Evolutionary conservation across 2,329 filamentous ascomycete species (phyloP).

Genomic region (Aureobasidium sp.): DNA sequence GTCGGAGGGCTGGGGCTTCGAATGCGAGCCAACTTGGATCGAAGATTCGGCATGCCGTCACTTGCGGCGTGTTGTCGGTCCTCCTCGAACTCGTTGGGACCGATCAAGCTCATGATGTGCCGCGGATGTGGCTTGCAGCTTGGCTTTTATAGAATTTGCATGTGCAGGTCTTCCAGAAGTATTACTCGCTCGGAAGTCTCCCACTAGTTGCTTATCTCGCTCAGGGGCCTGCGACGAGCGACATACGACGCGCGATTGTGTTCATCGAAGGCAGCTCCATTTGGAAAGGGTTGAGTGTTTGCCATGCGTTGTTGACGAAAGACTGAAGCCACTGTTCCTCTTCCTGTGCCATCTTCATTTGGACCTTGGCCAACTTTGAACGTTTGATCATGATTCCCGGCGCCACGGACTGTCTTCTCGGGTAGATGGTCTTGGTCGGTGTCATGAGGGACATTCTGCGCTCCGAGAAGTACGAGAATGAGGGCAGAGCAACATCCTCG

Average conservation of each 20-base stretch:
- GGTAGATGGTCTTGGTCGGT: conserved; percentile 9
- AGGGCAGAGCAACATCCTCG: conserved; percentile 15
- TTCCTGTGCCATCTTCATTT: conserved; percentile 34
- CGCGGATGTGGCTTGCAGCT: not conserved
- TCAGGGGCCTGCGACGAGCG: conserved; percentile 8
- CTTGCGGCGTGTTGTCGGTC: not conserved
- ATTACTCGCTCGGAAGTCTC: not conserved
- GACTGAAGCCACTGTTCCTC: conserved; percentile 34
- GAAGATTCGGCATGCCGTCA: not conserved
- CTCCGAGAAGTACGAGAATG: conserved; percentile 12
- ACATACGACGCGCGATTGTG: conserved; percentile 6
- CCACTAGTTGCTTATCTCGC: not conserved
- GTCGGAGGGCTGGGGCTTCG: not conserved
- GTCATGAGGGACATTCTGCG: conserved; percentile 12
- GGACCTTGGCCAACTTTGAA: conserved; percentile 36
- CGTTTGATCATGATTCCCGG: conserved; percentile 28
- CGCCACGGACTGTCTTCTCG: conserved; percentile 3
- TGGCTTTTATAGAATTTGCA: not conserved
- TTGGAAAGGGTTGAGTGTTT: conserved; percentile 19
- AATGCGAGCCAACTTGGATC: not conserved
- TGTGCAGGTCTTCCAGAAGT: not conserved
- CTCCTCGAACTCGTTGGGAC: not conserved
- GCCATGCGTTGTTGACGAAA: conserved; percentile 36
- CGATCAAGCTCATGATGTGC: not conserved
- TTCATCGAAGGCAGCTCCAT: conserved; percentile 5